Conservation (phyloP, 2,329 filamentous ascomycete genomes). For the Microsporum audouinii region DNA sequence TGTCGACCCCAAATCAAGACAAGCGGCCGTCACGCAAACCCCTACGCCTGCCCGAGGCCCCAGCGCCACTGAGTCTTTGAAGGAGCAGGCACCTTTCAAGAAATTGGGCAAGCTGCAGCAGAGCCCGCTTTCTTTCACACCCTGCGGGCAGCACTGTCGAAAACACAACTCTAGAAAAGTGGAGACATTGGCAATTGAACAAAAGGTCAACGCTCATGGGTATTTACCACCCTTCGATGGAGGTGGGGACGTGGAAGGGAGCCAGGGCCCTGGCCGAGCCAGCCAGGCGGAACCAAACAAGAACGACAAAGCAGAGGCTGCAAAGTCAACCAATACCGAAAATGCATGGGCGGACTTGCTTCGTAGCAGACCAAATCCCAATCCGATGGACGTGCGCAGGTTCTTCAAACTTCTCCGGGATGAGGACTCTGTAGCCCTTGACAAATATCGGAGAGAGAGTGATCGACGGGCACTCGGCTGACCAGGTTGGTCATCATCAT, state of each 20-base stretch:
- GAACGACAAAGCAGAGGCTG: neutral
- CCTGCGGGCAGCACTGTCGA: constrained; percentile 16
- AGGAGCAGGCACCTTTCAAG: neutral
- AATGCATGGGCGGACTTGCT: constrained; percentile 2
- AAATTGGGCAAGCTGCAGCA: neutral
- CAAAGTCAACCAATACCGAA: neutral
- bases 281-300: neutral
- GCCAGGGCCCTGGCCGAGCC: neutral
- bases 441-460: constrained; percentile 12
- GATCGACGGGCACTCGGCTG: constrained; percentile 8
- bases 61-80: neutral
- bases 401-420: constrained; percentile 19
- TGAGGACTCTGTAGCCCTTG: constrained; percentile 18
- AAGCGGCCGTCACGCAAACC: neutral
- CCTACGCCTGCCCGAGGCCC: neutral
- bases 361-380: constrained; percentile 11
- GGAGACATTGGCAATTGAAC: constrained; percentile 21
- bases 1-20: neutral
- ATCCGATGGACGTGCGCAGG: constrained; percentile 16
- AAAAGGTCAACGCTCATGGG: constrained; percentile 23
- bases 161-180: constrained; percentile 18
- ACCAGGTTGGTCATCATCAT: neutral
- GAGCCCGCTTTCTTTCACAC: constrained; percentile 16
- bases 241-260: constrained; percentile 13
- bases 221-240: constrained; percentile 24